A percentile compares a stretch with the other conserved stretches of the same genome.
These are phyloP conservation scores for Aspergillus coremiiformis DNA, from an alignment of 495 filamentous ascomycete genomes.

Conservation along the genomic window DNA sequence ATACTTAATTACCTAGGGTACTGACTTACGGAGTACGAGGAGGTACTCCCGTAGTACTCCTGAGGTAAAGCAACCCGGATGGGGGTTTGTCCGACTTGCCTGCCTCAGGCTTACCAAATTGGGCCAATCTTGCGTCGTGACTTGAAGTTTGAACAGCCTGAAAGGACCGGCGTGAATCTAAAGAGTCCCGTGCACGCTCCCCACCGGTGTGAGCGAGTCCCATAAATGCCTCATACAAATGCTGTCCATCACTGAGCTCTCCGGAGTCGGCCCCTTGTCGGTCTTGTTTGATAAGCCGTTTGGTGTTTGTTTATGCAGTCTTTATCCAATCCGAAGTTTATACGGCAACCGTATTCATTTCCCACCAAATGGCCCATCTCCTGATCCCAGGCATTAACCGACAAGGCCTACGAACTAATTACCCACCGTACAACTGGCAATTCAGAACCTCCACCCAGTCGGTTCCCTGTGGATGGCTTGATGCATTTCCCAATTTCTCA, in stretches of 20 bases:
- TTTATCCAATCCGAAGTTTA: not conserved
- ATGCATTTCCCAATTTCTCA: not conserved
- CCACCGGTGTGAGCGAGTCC: constrained; percentile 1
- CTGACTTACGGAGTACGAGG: too few species aligned
- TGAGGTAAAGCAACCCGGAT: too few species aligned
- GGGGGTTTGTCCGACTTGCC: not conserved
- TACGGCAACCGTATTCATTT: not conserved
- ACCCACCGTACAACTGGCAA: constrained; percentile 5
- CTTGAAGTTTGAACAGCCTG: not conserved
- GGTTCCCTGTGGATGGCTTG: not conserved
- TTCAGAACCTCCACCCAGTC: constrained; percentile 5
- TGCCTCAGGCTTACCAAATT: constrained; percentile 15
- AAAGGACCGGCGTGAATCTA: constrained; percentile 9
- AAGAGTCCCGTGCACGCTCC: constrained; percentile 13
- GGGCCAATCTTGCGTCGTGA: constrained; percentile 10
- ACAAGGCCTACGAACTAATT: not conserved
- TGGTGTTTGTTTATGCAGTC: not conserved
- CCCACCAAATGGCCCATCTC: not conserved
- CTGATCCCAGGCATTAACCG: constrained; percentile 1
- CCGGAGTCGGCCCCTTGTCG: not conserved
- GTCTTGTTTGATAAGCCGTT: not conserved
- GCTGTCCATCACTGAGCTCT: not conserved
- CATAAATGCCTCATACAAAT: constrained; percentile 21
- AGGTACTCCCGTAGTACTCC: not conserved
- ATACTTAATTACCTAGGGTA: too few species aligned